Conservation (phyloP, 2,329 filamentous ascomycete species). For the Lachnum nothofagi region DNA sequence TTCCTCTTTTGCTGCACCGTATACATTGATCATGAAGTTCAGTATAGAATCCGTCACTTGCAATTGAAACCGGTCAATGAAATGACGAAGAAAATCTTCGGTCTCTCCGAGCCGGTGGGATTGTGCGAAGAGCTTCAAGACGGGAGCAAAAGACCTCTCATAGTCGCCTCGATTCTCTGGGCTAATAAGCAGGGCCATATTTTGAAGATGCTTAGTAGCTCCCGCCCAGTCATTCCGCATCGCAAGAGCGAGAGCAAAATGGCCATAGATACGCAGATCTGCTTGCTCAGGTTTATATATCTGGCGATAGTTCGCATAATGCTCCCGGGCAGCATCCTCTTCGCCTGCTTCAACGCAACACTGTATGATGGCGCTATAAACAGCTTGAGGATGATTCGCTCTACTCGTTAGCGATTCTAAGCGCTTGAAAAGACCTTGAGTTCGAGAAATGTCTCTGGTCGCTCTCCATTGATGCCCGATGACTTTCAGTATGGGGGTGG, state of each 20-base stretch:
- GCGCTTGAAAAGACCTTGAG: slow-evolving; percentile 24
- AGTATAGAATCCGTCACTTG: slow-evolving; percentile 18
- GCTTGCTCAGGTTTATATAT: slow-evolving; percentile 3
- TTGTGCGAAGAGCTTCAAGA: slow-evolving; percentile 28
- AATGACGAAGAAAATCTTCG: slow-evolving; percentile 27
- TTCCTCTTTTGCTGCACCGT: slow-evolving; percentile 26
- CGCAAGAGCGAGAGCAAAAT: slow-evolving; percentile 31
- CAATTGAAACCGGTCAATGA: slow-evolving; percentile 20
- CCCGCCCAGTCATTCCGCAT: slow-evolving; percentile 28
- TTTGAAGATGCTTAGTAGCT: slow-evolving; percentile 25
- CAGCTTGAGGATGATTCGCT: slow-evolving; percentile 20
- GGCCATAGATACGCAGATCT: slow-evolving; percentile 27
- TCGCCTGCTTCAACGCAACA: slow-evolving; percentile 30
- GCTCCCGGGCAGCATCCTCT: slow-evolving; percentile 19
- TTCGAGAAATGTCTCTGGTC: slow-evolving; percentile 21
- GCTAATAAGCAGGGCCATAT: slow-evolving; percentile 18
- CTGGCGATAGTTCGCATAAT: slow-evolving; percentile 18
- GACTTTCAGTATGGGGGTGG: slow-evolving; percentile 25
- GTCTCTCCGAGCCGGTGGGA: slow-evolving; percentile 26
- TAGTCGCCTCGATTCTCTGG: slow-evolving; percentile 13
- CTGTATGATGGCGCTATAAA: slow-evolving; percentile 30
- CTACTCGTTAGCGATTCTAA: slow-evolving; percentile 14
- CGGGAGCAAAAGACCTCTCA: slow-evolving; percentile 24
- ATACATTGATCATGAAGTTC: slow-evolving; percentile 27
- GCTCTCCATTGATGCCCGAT: slow-evolving; percentile 28